A percentile compares a stretch with the other conserved stretches of the same genome.
phyloP scores from a whole-genome alignment of 2,329 filamentous ascomycete species.

The Cladosporium sphaerospermum region DNA sequence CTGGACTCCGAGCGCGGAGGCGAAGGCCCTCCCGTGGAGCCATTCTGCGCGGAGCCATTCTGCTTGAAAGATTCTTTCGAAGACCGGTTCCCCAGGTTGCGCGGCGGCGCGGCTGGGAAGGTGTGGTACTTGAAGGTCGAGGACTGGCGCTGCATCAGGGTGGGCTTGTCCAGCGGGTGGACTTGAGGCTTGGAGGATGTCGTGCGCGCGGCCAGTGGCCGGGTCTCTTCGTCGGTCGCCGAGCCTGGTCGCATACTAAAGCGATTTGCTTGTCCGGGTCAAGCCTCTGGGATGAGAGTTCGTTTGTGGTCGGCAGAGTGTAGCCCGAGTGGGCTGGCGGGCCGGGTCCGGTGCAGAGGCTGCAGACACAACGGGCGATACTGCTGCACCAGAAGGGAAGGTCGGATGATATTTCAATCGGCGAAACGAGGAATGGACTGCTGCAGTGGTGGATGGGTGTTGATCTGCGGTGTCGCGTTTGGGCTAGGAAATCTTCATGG shows the following conservation, averaged over 20 bases:
- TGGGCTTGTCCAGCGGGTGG: constrained; percentile 14
- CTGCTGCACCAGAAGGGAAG: too few species aligned
- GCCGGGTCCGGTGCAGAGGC: too few species aligned
- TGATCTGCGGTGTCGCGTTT: too few species aligned
- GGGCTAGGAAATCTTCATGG: too few species aligned
- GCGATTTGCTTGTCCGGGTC: too few species aligned
- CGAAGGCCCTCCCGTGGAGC: constrained; percentile 7
- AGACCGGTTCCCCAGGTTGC: constrained; percentile 53
- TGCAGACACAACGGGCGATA: too few species aligned
- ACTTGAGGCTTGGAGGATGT: not conserved
- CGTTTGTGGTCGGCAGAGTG: too few species aligned
- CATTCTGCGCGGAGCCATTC: not conserved
- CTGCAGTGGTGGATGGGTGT: too few species aligned
- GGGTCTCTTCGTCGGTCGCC: not conserved
- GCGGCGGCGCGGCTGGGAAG: constrained; percentile 69
- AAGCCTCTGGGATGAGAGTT: too few species aligned
- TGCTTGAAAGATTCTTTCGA: constrained; percentile 20
- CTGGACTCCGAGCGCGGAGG: constrained; percentile 13
- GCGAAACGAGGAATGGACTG: too few species aligned
- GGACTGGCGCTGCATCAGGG: constrained; percentile 39
- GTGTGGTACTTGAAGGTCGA: constrained; percentile 69
- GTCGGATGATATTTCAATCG: too few species aligned
- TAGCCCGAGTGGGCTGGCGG: too few species aligned
- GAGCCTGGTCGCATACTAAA: not conserved
- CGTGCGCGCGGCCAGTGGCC: not conserved